A percentile compares a stretch with the other conserved stretches of the same genome.
These are phyloP conservation scores for Blastomyces silverae DNA, from an alignment of 2,329 filamentous ascomycete species.

Conservation along the genomic window DNA sequence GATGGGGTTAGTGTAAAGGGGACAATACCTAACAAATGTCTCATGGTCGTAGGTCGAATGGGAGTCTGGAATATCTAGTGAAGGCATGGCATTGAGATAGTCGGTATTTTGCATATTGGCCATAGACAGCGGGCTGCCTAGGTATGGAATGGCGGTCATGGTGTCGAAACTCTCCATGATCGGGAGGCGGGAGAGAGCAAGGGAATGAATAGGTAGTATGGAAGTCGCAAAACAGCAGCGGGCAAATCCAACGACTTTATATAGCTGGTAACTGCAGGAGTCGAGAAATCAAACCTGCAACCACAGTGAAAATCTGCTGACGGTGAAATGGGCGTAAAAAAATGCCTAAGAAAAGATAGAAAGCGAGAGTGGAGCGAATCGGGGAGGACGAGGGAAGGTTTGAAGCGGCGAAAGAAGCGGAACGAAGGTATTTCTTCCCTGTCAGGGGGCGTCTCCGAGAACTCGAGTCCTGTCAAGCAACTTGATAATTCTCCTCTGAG, in stretches of 20 bases:
- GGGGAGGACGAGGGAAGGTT: background rate
- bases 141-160: conserved; percentile 56
- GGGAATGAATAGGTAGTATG: background rate
- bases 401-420: background rate
- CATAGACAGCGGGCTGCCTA: conserved; percentile 52
- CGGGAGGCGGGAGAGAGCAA: conserved; percentile 13
- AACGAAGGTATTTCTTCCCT: background rate
- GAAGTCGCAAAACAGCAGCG: conserved; percentile 1
- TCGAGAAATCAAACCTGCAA: background rate
- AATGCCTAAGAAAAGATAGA: background rate
- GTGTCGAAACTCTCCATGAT: conserved; percentile 54
- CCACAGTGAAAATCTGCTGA: background rate
- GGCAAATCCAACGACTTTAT: background rate
- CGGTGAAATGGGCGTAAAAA: background rate
- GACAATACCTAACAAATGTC: conserved; percentile 52
- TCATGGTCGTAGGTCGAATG: conserved; percentile 56
- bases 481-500: background rate
- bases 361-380: background rate
- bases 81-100: conserved; percentile 45
- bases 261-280: background rate
- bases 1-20: conserved; percentile 18
- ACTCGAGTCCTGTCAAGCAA: background rate
- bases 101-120: conserved; percentile 46
- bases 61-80: conserved; percentile 52
- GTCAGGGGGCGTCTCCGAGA: background rate